A percentile compares a stretch with the other conserved stretches of the same genome.
phyloP scores from a whole-genome alignment of 2,329 filamentous ascomycete species.

The Triangularia setosa region DNA sequence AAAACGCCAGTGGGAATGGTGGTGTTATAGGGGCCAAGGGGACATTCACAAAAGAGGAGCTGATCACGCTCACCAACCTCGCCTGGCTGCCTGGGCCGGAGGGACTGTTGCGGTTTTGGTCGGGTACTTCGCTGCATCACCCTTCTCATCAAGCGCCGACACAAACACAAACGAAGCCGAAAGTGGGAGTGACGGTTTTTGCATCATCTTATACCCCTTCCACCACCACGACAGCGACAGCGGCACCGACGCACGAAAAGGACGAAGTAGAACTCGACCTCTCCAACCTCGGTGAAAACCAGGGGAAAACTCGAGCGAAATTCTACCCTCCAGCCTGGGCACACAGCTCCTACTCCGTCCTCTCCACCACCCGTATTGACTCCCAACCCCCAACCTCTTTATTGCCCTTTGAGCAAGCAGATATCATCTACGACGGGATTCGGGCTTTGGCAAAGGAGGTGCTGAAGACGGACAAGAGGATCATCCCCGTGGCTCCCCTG shows the following conservation, averaged over 20 bases:
- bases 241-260: background rate
- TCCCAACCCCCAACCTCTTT: slow-evolving; percentile 23
- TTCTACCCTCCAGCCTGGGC: slow-evolving; percentile 51
- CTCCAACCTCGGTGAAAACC: background rate
- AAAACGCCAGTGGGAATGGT: slow-evolving; percentile 32
- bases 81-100: slow-evolving; percentile 66
- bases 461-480: slow-evolving; percentile 35
- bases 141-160: slow-evolving; percentile 25
- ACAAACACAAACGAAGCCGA: slow-evolving; percentile 33
- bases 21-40: slow-evolving; percentile 24
- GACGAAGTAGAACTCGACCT: background rate
- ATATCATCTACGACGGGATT: slow-evolving; percentile 41
- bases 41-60: slow-evolving; percentile 45
- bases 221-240: background rate
- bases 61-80: slow-evolving; percentile 58
- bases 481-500: slow-evolving; percentile 31
- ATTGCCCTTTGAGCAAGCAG: slow-evolving; percentile 47
- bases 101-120: slow-evolving; percentile 54
- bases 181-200: slow-evolving; percentile 47
- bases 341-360: slow-evolving; percentile 39
- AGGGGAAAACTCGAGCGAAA: background rate
- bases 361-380: slow-evolving; percentile 37
- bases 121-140: slow-evolving; percentile 26
- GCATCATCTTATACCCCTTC: background rate
- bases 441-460: slow-evolving; percentile 25